phyloP scores from a whole-genome alignment of 768 basidiomycete species.

The Dentipellis sp. region DNA sequence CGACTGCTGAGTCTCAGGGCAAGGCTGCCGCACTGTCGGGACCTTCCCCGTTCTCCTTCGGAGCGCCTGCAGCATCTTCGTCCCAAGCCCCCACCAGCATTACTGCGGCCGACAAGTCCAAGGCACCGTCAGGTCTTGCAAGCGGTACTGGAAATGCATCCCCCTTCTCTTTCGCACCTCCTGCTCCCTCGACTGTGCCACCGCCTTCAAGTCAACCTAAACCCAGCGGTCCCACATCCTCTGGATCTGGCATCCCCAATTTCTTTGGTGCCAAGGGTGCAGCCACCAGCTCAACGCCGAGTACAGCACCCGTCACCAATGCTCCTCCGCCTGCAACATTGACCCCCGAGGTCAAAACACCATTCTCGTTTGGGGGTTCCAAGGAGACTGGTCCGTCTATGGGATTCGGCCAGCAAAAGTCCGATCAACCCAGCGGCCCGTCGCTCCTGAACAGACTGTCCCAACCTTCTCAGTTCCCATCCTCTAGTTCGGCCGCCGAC shows the following conservation, averaged over 20 bases:
- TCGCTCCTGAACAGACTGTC: no score
- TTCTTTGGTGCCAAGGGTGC: conserved; percentile 18
- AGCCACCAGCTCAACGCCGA: neutral
- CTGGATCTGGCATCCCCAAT: conserved; percentile 16
- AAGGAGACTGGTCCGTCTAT: no score
- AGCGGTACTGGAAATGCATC: neutral
- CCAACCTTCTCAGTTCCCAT: no score
- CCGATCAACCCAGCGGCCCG: no score
- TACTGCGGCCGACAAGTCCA: neutral
- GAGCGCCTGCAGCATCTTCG: neutral
- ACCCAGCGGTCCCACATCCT: neutral
- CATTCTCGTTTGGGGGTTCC: no score
- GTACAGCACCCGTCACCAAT: neutral
- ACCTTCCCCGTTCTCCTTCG: conserved; percentile 7
- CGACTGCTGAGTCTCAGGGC: neutral
- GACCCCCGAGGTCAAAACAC: no score
- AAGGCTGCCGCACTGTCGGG: conserved; percentile 1
- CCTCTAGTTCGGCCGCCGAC: neutral
- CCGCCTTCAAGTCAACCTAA: neutral
- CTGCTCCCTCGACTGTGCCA: conserved; percentile 5
- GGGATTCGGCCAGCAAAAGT: no score
- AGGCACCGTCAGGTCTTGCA: neutral
- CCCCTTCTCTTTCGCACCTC: neutral
- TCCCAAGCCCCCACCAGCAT: neutral
- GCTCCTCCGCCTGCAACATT: neutral